Evolutionary conservation across 2,329 filamentous ascomycete species (phyloP), one percentile per base, ranked within the genome.

Genomic region (Penicillium sclerotiorum): DNA sequence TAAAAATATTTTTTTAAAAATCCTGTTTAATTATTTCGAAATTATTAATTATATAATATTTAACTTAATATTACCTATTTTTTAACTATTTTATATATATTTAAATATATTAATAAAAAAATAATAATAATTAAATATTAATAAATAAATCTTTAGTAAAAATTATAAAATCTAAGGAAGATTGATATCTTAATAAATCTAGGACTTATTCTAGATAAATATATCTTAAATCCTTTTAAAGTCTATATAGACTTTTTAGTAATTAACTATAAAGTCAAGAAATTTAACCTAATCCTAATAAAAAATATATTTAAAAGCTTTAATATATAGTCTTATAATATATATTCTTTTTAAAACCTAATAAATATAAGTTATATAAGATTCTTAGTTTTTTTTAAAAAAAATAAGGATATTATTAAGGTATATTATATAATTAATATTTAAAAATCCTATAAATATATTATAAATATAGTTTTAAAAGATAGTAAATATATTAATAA

Each of bases 41-140:
- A 44, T 39, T 43, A 21, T 46, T 40, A 23, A 33, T 47, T 18
- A 50, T 43, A 41, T 44, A 37, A 47, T 53, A 51, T 28, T 27
- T 21, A 23, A 9, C n/a, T 1, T 39, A 20, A 39, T 5, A 5
- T 20, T 7, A 35, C 12, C 12, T n/a, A 35, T n/a, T 38, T 20
- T 38, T 20, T 4, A 7, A 38, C 12, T 38, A 38, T 21, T 21
- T 38, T 23, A 36, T 45, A 49, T 49, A 35, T 30, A 17, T 20
- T 44, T 28, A 27, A 47, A 20, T 33, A 37, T 44, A 27, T 25
- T 33, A 37, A 22, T 49, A 30, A 30, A 42, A 40, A 48, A 44
- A 49, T 49, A 44, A 44, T 37, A 32, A 44, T 49, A 44, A 8
- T 36, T 8, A n/a, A 18, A n/a, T 36, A 18, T 6, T 36, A 8